Evolutionary conservation across 345 rosid genomes (phyloP).

Genomic region (Eucalyptus pauciflora): DNA sequence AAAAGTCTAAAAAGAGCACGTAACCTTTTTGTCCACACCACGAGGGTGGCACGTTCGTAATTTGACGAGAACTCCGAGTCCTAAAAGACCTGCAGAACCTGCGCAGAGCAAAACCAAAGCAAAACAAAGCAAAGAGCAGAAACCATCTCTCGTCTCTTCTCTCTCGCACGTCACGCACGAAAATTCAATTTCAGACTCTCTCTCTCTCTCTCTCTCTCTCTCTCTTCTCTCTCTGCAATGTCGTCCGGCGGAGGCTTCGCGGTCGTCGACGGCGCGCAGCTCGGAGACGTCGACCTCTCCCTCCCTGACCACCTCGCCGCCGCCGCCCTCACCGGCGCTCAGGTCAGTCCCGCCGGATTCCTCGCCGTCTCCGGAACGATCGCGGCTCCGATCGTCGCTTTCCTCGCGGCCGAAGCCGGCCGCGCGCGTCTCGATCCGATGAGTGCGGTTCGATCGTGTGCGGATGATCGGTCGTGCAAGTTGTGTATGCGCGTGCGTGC

Average conservation of each 20-base stretch:
- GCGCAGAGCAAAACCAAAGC: not conserved
- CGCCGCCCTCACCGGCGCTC: conserved; percentile 34
- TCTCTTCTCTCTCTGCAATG: conserved; percentile 20
- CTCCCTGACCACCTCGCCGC: conserved; percentile 14
- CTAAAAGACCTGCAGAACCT: not conserved
- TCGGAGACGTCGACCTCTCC: conserved; percentile 37
- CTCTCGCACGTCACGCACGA: not conserved
- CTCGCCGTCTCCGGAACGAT: not conserved
- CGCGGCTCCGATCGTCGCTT: not conserved
- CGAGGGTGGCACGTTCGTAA: not conserved
- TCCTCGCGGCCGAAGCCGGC: not conserved
- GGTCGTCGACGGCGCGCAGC: conserved; percentile 53
- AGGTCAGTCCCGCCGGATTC: conserved; percentile 1
- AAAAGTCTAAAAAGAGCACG: not conserved
- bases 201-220: not conserved
- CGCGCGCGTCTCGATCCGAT: not conserved
- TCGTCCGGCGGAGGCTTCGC: conserved; percentile 37
- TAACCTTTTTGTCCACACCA: not conserved
- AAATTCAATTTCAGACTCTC: not conserved
- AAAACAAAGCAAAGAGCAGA: not conserved
- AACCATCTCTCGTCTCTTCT: not conserved
- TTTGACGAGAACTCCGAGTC: not conserved
- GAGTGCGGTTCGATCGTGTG: not conserved
- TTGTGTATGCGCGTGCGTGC: not conserved
- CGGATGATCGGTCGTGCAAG: not conserved